Conservation (phyloP, 192 early-diverging fungal genomes). For the Umbelopsis isabellina region DNA sequence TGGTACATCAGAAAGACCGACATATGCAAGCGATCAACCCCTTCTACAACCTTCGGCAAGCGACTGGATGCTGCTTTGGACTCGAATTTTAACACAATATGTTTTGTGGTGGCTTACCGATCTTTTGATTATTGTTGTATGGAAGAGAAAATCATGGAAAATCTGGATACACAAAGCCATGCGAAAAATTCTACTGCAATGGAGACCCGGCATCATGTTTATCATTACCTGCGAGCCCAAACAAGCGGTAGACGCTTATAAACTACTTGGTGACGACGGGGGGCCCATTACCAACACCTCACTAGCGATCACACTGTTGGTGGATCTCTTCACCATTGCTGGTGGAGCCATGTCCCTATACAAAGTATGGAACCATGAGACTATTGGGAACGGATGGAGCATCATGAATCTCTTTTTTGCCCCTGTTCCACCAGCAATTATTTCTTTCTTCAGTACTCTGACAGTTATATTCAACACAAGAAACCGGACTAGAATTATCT, state of each 20-base stretch:
- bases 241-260: background rate
- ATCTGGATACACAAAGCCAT: background rate
- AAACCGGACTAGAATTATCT: background rate
- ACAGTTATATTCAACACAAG: background rate
- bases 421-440: background rate
- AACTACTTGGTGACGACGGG: background rate
- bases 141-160: background rate
- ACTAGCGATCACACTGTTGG: background rate
- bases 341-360: background rate
- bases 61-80: background rate
- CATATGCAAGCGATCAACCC: background rate
- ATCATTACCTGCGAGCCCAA: background rate
- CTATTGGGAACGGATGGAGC: background rate
- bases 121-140: background rate
- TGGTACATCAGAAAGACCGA: background rate
- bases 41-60: background rate
- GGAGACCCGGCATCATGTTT: background rate
- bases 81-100: background rate
- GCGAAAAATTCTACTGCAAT: background rate
- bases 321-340: background rate
- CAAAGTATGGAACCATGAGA: background rate
- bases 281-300: background rate
- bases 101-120: slow-evolving; percentile 10
- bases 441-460: background rate
- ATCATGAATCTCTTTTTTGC: background rate